Evolutionary conservation across 2,329 filamentous ascomycete genomes (phyloP).

Genomic region (Xylariaceae sp.): DNA sequence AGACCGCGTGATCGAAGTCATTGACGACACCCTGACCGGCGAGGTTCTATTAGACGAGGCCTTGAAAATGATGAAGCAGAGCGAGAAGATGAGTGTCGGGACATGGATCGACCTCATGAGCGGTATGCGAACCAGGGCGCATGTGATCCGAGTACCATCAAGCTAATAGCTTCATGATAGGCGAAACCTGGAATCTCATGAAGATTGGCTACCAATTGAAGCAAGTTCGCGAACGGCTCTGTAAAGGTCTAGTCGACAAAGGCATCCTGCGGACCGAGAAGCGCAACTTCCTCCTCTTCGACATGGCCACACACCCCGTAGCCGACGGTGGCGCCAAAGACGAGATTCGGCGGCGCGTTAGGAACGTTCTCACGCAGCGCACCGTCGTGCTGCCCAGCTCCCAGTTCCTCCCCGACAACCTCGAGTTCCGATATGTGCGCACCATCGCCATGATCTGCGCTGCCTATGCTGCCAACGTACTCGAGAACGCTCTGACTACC

Average conservation of each 20-base stretch:
- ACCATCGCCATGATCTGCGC: conserved; percentile 97
- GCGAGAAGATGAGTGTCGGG: conserved; percentile 99
- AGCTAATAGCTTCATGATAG: conserved; percentile 42
- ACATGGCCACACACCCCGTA: conserved; percentile 98
- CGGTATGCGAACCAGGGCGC: conserved; percentile 53
- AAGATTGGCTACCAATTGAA: conserved; percentile 99
- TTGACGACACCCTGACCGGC: conserved; percentile 93
- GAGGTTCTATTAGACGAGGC: conserved; percentile 97
- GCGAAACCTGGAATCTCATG: conserved; percentile 99
- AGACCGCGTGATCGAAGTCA: conserved; percentile 92
- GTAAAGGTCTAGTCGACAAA: conserved; percentile 97
- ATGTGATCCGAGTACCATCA: not conserved
- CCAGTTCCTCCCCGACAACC: conserved; percentile 87
- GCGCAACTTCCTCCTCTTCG: conserved; percentile 98
- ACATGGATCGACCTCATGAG: conserved; percentile 99
- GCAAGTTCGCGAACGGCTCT: conserved; percentile 94
- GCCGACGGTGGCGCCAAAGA: conserved; percentile 96
- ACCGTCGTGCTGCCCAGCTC: conserved; percentile 85
- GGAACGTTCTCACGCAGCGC: conserved; percentile 87
- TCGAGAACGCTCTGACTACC: conserved; percentile 94
- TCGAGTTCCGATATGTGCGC: conserved; percentile 89
- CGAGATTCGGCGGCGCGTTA: conserved; percentile 88
- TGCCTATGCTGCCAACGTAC: conserved; percentile 93
- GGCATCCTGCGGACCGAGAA: conserved; percentile 98
- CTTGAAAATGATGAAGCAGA: conserved; percentile 99